These are phyloP conservation scores for Naganishia onofrii DNA, from an alignment of 768 basidiomycete genomes.

Conservation along the genomic window DNA sequence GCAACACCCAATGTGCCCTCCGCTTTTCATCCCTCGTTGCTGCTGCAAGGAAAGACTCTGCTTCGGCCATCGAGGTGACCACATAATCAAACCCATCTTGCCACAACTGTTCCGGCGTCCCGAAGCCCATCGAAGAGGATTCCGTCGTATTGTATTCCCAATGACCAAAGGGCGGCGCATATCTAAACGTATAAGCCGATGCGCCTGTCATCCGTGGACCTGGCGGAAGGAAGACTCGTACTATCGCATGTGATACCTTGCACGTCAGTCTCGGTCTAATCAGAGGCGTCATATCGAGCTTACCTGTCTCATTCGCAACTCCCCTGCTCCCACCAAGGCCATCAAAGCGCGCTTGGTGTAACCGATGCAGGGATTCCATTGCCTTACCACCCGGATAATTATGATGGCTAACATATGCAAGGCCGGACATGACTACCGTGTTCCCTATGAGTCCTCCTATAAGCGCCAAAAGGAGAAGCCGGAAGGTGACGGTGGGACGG, in stretches of 20 bases:
- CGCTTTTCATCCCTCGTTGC: neutral
- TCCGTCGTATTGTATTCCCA: conserved; percentile 88
- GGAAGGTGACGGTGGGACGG: neutral
- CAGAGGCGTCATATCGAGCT: conserved; percentile 7
- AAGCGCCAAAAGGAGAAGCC: conserved; percentile 52
- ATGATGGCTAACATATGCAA: conserved; percentile 61
- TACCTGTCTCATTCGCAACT: conserved; percentile 12
- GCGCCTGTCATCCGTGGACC: conserved; percentile 86
- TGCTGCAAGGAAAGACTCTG: neutral
- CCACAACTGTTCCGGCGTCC: conserved; percentile 34
- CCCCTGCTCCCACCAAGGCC: neutral
- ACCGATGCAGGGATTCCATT: conserved; percentile 61
- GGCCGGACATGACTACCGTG: conserved; percentile 58
- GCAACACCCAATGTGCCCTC: conserved; percentile 3
- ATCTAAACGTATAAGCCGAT: conserved; percentile 70
- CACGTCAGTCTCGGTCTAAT: conserved; percentile 12
- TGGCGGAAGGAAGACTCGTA: conserved; percentile 68
- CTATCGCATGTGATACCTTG: conserved; percentile 17
- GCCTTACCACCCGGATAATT: conserved; percentile 92
- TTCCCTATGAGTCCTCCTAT: conserved; percentile 61
- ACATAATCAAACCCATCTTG: conserved; percentile 36
- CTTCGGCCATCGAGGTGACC: conserved; percentile 33
- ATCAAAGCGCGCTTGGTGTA: neutral
- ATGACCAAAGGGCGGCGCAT: conserved; percentile 29
- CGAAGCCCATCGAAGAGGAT: conserved; percentile 26